These are phyloP conservation scores for Rhizophagus clarus DNA, from an alignment of 192 early-diverging fungal species.

Conservation along the genomic window DNA sequence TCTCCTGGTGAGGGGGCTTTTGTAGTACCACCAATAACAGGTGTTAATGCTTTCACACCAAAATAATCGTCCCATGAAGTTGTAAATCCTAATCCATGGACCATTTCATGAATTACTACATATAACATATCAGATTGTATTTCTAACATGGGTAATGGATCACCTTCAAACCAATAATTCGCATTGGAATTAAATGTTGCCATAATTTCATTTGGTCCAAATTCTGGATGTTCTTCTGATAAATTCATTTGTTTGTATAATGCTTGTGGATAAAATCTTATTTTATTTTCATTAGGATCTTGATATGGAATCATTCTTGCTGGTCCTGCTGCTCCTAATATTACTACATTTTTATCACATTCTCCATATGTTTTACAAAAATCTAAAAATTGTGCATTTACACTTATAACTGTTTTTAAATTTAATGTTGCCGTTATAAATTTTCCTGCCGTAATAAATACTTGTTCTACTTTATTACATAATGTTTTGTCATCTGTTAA, in stretches of 20 bases:
- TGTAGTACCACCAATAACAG: background rate
- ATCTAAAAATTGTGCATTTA: constrained; percentile 42
- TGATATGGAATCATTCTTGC: constrained; percentile 38
- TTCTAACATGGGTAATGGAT: background rate
- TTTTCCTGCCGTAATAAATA: constrained; percentile 34
- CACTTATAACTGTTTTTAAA: constrained; percentile 33
- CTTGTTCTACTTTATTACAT: constrained; percentile 36
- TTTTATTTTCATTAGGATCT: constrained; percentile 36
- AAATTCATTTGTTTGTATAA: constrained; percentile 41
- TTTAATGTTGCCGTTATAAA: constrained; percentile 37
- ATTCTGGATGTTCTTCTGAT: constrained; percentile 22
- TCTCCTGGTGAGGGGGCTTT: too few relatives aligned
- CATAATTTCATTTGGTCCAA: constrained; percentile 40
- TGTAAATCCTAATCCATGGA: background rate
- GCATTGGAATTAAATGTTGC: constrained; percentile 40
- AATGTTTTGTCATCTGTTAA: background rate
- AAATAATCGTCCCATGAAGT: background rate
- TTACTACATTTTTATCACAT: background rate
- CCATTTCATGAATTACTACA: background rate
- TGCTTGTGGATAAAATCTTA: constrained; percentile 47
- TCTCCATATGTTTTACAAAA: constrained; percentile 35
- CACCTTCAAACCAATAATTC: constrained; percentile 28
- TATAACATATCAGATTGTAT: background rate
- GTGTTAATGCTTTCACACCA: background rate
- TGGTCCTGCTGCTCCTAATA: constrained; percentile 38